Percentiles rank a stretch among this genome's conserved stretches.
phyloP scores from a whole-genome alignment of 2,329 filamentous ascomycete genomes.

The Fusarium sp. region DNA sequence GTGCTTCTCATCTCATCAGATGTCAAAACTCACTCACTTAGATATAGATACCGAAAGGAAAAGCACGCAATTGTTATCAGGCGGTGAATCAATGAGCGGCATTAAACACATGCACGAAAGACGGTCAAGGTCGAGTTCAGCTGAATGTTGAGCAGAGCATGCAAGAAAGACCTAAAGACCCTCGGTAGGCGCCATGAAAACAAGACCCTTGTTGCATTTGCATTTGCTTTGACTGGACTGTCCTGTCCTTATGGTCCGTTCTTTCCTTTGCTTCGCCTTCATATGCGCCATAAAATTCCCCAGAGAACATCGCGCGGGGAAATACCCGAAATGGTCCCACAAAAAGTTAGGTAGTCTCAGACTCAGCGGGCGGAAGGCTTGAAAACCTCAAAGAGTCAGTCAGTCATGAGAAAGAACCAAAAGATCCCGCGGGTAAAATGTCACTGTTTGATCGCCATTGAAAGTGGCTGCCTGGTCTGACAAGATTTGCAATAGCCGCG shows the following conservation, averaged over 20 bases:
- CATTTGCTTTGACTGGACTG: background rate
- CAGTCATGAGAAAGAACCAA: background rate
- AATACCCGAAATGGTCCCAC: background rate
- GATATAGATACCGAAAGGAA: background rate
- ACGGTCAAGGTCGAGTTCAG: conserved; percentile 28
- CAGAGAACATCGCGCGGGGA: conserved; percentile 17
- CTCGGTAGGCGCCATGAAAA: background rate
- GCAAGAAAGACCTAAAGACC: background rate
- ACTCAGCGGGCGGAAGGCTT: background rate
- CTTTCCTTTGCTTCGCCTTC: background rate
- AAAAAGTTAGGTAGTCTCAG: background rate
- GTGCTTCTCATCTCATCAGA: background rate
- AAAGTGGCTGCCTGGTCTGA: background rate
- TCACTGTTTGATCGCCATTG: background rate
- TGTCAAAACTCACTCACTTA: background rate
- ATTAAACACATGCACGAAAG: conserved; percentile 30
- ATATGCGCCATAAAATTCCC: conserved; percentile 28
- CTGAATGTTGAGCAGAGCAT: conserved; percentile 24
- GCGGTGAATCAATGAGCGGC: conserved; percentile 34
- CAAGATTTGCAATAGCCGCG: background rate
- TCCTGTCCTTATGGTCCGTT: too few species aligned
- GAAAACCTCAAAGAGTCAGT: background rate
- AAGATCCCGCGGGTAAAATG: background rate
- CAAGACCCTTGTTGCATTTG: conserved; percentile 31
- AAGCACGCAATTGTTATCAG: conserved; percentile 14